Conservation (phyloP, 1,284 basidiomycete genomes). For the Naganishia cerealis region DNA sequence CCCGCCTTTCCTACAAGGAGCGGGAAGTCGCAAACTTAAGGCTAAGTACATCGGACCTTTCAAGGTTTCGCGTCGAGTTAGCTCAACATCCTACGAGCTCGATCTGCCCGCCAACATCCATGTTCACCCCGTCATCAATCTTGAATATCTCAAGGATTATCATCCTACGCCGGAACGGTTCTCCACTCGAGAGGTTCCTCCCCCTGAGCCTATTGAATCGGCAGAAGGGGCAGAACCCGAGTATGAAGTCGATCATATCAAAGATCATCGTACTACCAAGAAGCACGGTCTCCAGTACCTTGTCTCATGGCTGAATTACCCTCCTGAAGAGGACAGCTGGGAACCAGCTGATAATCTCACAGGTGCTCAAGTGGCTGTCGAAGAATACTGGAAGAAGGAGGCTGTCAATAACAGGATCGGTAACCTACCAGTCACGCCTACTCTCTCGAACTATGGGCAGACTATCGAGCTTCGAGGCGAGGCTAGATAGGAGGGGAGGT, state of each 20-base stretch:
- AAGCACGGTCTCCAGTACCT: too few relatives aligned
- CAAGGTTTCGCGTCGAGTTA: background rate
- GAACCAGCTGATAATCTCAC: background rate
- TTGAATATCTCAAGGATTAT: constrained; percentile 16
- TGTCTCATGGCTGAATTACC: constrained; percentile 10
- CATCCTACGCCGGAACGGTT: too few relatives aligned
- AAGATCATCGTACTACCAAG: constrained; percentile 1
- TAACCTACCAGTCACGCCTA: too few relatives aligned
- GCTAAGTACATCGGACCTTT: constrained; percentile 11
- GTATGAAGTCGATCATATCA: constrained; percentile 11
- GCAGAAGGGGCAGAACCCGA: background rate
- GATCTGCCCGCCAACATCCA: constrained; percentile 10
- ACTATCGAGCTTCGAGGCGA: too few relatives aligned
- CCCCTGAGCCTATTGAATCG: constrained; percentile 2
- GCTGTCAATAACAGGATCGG: too few relatives aligned
- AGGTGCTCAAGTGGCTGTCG: background rate
- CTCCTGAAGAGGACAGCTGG: constrained; percentile 4
- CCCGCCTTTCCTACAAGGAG: constrained; percentile 4
- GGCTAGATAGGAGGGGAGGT: too few relatives aligned
- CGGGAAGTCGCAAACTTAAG: background rate
- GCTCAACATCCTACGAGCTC: constrained; percentile 5
- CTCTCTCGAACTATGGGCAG: too few relatives aligned
- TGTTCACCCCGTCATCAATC: constrained; percentile 8
- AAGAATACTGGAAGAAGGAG: too few relatives aligned
- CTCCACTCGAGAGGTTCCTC: background rate